Conservation (phyloP, 2,329 filamentous ascomycete species). For the Scorias spongiosa region DNA sequence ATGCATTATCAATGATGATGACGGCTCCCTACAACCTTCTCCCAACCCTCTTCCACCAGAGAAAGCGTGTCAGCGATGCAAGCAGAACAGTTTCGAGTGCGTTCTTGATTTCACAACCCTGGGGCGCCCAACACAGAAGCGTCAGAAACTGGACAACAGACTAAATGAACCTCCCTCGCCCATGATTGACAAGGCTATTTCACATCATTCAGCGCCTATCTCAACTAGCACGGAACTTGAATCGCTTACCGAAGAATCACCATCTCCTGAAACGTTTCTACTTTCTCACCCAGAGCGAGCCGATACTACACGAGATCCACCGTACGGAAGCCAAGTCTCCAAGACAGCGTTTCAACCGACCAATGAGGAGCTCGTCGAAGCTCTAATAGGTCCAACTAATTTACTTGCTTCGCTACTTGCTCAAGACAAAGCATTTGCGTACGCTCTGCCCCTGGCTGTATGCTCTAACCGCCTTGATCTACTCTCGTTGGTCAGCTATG, state of each 20-base stretch:
- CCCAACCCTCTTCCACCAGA: slow-evolving; percentile 3
- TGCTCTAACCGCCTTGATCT: neutral
- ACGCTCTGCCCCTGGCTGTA: neutral
- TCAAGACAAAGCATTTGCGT: slow-evolving; percentile 1
- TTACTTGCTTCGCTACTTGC: slow-evolving; percentile 3
- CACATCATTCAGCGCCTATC: no score
- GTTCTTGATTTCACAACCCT: slow-evolving; percentile 7
- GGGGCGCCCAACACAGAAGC: slow-evolving; percentile 6
- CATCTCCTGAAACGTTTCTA: neutral
- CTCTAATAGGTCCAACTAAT: slow-evolving; percentile 3
- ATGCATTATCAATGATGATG: slow-evolving; percentile 5
- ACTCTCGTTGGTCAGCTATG: neutral
- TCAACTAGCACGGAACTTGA: neutral
- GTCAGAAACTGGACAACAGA: neutral
- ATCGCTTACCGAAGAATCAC: neutral
- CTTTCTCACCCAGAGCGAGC: neutral
- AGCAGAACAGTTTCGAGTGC: slow-evolving; percentile 6
- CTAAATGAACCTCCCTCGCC: no score
- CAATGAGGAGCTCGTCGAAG: slow-evolving; percentile 2
- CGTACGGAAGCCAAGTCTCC: neutral
- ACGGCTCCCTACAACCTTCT: slow-evolving; percentile 2
- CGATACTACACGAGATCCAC: no score
- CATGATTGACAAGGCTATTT: no score
- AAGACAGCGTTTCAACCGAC: neutral
- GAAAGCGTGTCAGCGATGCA: slow-evolving; percentile 5